Conservation (phyloP, 2,329 filamentous ascomycete genomes). For the Blumeria graminis region DNA sequence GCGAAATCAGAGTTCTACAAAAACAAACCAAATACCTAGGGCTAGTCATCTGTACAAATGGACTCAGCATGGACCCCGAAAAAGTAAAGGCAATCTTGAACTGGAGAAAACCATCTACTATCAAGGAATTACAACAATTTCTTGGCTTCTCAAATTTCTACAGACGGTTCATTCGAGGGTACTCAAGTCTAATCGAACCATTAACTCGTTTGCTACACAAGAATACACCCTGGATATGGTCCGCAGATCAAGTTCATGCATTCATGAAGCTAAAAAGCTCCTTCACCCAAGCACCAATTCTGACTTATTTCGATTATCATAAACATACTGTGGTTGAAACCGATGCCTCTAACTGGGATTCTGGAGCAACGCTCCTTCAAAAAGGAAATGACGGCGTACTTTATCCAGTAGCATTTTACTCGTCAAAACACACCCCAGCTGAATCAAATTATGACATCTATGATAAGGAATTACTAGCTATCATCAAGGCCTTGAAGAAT, state of each 20-base stretch:
- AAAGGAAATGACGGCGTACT: neutral
- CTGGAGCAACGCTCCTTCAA: neutral
- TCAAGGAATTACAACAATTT: neutral
- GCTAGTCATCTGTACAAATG: neutral
- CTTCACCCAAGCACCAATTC: neutral
- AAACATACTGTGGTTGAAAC: neutral
- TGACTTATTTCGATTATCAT: neutral
- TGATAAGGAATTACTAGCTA: constrained; percentile 17
- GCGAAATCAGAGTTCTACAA: constrained; percentile 2
- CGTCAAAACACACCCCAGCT: neutral
- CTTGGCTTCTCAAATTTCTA: neutral
- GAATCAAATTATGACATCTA: constrained; percentile 10
- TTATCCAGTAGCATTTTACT: neutral
- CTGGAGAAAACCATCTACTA: neutral
- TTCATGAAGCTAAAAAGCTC: neutral
- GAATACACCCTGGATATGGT: neutral
- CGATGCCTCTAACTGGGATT: neutral
- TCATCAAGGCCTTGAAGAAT: constrained; percentile 10
- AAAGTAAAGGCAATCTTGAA: neutral
- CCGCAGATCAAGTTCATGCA: neutral
- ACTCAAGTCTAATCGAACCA: neutral
- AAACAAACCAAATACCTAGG: constrained; percentile 1
- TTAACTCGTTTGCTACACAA: neutral
- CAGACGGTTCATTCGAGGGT: neutral
- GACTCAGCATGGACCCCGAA: neutral